phyloP scores from a whole-genome alignment of 129 eudicot genomes.

The Glebionis coronaria region DNA sequence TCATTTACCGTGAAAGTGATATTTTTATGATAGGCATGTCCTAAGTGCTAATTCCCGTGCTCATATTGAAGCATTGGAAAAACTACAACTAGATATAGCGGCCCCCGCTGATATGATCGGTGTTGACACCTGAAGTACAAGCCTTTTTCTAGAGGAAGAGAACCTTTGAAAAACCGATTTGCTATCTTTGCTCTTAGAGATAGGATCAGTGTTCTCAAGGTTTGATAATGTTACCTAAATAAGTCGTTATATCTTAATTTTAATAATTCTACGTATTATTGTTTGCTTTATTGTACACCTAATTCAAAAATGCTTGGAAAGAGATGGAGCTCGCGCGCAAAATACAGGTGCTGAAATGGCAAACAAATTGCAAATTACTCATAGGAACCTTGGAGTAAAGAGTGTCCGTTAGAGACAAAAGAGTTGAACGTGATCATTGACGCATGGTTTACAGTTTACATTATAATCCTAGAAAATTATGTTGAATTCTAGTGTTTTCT shows the following conservation, averaged over 20 bases:
- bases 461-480: too few relatives aligned
- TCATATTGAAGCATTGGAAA: conserved; percentile 79
- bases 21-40: conserved; percentile 48
- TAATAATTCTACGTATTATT: not conserved
- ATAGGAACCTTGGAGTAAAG: too few relatives aligned
- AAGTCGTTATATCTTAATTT: not conserved
- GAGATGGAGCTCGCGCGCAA: too few relatives aligned
- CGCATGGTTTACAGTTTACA: too few relatives aligned
- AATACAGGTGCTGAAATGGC: too few relatives aligned
- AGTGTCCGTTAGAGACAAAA: too few relatives aligned
- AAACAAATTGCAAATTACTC: too few relatives aligned
- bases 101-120: conserved; percentile 90
- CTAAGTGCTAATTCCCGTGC: conserved; percentile 92
- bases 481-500: too few relatives aligned
- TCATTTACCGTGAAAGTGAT: not conserved
- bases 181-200: conserved; percentile 97
- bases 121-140: conserved; percentile 76
- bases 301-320: too few relatives aligned
- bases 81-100: conserved; percentile 90
- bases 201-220: conserved; percentile 86
- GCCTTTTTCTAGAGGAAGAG: conserved; percentile 89
- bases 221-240: conserved; percentile 16
- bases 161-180: conserved; percentile 92
- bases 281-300: too few relatives aligned
- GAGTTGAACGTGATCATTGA: too few relatives aligned